Evolutionary conservation across 1,284 basidiomycete species (phyloP), one percentile per base, ranked within the genome.

Genomic region (Ustilago bromivora): DNA sequence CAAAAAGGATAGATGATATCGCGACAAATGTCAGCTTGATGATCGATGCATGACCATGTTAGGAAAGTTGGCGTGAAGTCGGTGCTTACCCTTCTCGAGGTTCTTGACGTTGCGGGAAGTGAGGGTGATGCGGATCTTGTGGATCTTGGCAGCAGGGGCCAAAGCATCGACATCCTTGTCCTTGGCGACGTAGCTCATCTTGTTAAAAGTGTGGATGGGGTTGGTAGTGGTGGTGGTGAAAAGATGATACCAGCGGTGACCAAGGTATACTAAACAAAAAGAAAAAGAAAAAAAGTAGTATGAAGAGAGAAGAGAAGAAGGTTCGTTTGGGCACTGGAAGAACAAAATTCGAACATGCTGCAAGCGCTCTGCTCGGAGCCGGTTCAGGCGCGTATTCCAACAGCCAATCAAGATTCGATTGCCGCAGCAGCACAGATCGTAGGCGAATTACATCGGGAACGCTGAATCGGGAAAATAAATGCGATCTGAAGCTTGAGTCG

Each of bases 161-260:
- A 93, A 93, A 73, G 80, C 83, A 58, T 86, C 85, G 63, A 84
- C 84, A 88, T 98, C 96, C 89, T 98, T 95, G 89, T 96, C 89
- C 92, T 96, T 97, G 91, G 96, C 94, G 94, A 97, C 96, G 93
- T 96, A 95, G 93, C 93, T 94, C 96, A 98, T 98, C 90, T 89
- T 93, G 84, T 36, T 51, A 56, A 28, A 76, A 52, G 13, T 35
- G 10, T 28, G 2, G 31, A n/a, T 54, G 57, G 54, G 34, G 60
- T 15, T 55, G 56, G 57, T 58, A 90, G 90, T 91, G n/a, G 31
- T 63, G 55, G 70, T 80, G 81, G 84, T 8, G 15, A 19, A 86
- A 83, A 84, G 57, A 59, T 59, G 46, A 57, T 57, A 80, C 76
- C 88, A 88, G 87, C 84, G 87, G 88, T 88, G 88, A 89, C 88